phyloP scores from a whole-genome alignment of 305 asterid species.

The Fraxinus angustifolia region DNA sequence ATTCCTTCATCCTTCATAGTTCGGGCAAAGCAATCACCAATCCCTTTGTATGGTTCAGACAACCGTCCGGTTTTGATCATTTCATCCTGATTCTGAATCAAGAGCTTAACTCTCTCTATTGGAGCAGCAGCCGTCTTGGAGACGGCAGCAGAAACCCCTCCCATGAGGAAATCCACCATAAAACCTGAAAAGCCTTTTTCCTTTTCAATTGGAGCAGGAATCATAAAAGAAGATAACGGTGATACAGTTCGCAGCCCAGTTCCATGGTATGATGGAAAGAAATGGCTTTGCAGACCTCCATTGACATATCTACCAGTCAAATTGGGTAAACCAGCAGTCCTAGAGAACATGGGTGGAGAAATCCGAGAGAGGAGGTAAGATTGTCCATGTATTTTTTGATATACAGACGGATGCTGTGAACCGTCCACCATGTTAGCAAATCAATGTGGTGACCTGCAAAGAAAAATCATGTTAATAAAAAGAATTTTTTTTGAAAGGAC shows the following conservation, averaged over 20 bases:
- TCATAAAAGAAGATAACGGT: background rate
- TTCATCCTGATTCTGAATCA: conserved; percentile 18
- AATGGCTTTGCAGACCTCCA: background rate
- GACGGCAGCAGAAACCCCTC: conserved; percentile 10
- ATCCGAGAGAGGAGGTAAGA: background rate
- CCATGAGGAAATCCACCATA: conserved; percentile 5
- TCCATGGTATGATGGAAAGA: background rate
- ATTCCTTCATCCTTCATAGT: conserved; percentile 15
- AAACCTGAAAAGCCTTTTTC: conserved; percentile 7
- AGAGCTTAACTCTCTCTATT: conserved; percentile 6
- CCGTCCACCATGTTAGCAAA: background rate
- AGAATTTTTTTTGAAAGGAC: background rate
- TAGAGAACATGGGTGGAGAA: background rate
- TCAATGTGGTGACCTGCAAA: background rate
- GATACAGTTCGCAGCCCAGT: background rate
- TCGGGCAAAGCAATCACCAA: conserved; percentile 10
- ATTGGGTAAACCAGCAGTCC: conserved; percentile 4
- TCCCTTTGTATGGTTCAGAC: conserved; percentile 20
- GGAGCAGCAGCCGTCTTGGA: conserved; percentile 11
- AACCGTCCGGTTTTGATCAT: conserved; percentile 9
- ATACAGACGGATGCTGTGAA: background rate
- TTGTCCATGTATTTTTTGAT: background rate
- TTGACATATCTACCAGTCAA: background rate
- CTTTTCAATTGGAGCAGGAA: conserved; percentile 2
- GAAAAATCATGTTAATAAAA: background rate